A percentile compares a stretch with the other conserved stretches of the same genome.
These are phyloP conservation scores for Penicillium antarcticum DNA, from an alignment of 495 filamentous ascomycete species.

Conservation along the genomic window DNA sequence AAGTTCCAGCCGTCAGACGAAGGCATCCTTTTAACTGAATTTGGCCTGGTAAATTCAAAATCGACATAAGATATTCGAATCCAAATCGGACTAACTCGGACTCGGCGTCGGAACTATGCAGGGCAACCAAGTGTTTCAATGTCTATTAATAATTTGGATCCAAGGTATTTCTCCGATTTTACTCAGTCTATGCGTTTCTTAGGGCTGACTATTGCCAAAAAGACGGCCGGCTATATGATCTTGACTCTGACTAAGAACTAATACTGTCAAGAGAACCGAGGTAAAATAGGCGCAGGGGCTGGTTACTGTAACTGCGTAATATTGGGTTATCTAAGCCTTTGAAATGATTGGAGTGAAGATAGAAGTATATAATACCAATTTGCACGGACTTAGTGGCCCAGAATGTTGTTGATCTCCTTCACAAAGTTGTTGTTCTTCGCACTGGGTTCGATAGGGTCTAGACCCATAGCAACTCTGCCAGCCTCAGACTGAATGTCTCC, in stretches of 20 bases:
- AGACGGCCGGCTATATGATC: too few relatives aligned
- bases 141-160: neutral
- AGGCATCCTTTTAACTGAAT: neutral
- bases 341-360: too few relatives aligned
- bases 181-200: too few relatives aligned
- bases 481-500: conserved; percentile 3
- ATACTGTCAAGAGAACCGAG: too few relatives aligned
- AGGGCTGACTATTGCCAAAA: too few relatives aligned
- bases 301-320: too few relatives aligned
- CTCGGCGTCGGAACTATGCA: conserved; percentile 13
- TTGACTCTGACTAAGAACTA: too few relatives aligned
- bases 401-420: neutral
- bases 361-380: neutral
- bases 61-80: neutral
- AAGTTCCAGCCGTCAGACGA: neutral
- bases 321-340: too few relatives aligned
- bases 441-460: neutral
- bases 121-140: neutral
- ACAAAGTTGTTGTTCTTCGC: neutral
- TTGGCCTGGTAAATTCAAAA: neutral
- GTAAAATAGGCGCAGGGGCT: too few relatives aligned
- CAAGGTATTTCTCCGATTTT: too few relatives aligned
- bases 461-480: conserved; percentile 1
- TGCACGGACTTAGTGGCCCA: neutral
- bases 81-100: conserved; percentile 10